Evolutionary conservation across 305 asterid species (phyloP), one percentile per base, ranked within the genome.

Genomic region (Fraxinus latifolia): DNA sequence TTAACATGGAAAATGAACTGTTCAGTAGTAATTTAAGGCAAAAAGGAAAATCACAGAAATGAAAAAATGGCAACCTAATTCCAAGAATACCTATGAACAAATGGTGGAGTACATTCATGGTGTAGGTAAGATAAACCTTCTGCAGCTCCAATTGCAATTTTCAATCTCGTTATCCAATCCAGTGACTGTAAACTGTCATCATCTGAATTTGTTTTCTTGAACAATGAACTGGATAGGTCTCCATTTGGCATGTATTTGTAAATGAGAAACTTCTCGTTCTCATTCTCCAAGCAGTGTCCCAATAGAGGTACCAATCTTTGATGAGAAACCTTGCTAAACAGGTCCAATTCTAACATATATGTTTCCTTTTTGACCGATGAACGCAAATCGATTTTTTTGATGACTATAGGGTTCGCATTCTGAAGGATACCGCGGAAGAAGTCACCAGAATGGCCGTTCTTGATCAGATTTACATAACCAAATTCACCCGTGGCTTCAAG

Each of bases 381-480:
- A 77, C 21, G 65, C 79, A 87, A 78, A 91, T 89, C 86, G 5
- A 90, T 74, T 82, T 83, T 90, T 79, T 91, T 91, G 9, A 91
- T 89, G 60, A 91, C 87, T 14, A 90, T 89, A 39, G 88, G 88
- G 32, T 86, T 84, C 14, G 89, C 89, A 11, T 89, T 90, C 83
- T 91, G 93, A 37, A 90, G 83, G 44, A 82, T 83, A 4, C 94
- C 94, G 1, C 82, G 85, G 87, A 84, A 91, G 73, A 91, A 77
- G 76, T 91, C 91, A n/a, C 94, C 95, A n/a, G 95, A 90, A 47
- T 89, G 91, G 62, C 94, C 95, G 42, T 85, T 83, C 86, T 90
- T 90, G 68, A 91, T 82, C 12, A 90, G 88, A 83, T 86, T 88
- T 77, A 74, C 82, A 60, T 89, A 86, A 77, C 33, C 82, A 70